Evolutionary conservation across 306 rosid genomes (phyloP).

Genomic region (Rosa persica): DNA sequence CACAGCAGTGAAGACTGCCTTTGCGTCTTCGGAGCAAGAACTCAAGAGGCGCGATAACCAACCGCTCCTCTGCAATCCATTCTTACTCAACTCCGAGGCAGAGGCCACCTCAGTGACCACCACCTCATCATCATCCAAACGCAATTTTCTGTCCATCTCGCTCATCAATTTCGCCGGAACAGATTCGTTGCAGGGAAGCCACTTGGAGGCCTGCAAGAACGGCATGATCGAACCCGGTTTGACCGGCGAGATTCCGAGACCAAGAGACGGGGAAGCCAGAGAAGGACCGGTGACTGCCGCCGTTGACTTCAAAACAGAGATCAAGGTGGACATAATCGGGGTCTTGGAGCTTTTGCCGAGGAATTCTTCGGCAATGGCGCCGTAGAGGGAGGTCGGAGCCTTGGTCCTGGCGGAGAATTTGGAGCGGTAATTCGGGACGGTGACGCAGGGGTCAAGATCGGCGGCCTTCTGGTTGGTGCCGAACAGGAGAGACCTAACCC

Average conservation of each 20-base stretch:
- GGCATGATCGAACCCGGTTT: constrained; percentile 62
- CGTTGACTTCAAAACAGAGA: constrained; percentile 81
- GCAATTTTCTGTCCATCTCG: constrained; percentile 59
- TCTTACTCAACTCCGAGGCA: constrained; percentile 14
- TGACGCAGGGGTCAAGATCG: constrained; percentile 45
- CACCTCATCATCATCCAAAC: not conserved
- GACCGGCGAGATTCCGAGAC: constrained; percentile 54
- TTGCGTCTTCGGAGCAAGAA: constrained; percentile 70
- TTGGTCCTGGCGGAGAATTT: not conserved
- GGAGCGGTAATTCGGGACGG: constrained; percentile 42
- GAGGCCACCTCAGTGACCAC: not conserved
- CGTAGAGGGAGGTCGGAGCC: constrained; percentile 35
- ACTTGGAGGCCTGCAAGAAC: constrained; percentile 66
- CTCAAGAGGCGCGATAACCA: constrained; percentile 66
- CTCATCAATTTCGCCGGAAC: constrained; percentile 34
- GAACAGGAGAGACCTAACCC: constrained; percentile 57
- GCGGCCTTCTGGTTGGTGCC: constrained; percentile 50
- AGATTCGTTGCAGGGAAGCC: constrained; percentile 72
- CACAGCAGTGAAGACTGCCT: constrained; percentile 72
- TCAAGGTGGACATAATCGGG: constrained; percentile 63
- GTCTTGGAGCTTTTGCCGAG: constrained; percentile 46
- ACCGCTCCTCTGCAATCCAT: constrained; percentile 42
- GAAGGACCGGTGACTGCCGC: constrained; percentile 41
- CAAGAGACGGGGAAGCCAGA: constrained; percentile 26
- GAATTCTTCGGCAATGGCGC: constrained; percentile 59